Base-by-base conservation (phyloP, 257 asterid genomes). In the Paulownia fortunei region DNA sequence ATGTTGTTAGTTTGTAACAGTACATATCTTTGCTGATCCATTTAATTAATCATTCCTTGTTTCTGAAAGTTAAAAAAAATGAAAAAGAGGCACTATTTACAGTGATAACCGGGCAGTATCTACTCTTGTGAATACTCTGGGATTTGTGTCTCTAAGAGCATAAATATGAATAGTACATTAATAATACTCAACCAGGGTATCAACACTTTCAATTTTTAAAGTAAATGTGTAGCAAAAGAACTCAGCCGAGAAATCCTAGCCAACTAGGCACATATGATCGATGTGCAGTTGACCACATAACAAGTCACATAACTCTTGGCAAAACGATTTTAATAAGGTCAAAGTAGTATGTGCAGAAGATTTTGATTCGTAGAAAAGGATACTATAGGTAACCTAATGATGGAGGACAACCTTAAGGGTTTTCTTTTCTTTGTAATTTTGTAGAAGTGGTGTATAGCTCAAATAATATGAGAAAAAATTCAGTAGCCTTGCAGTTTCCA, bases 381-480 rank as follows among this genome's bases (percentile, higher is more conserved):
- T 62, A 56, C 8, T 60, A 21, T 18, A 4, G 1, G n/a, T 23
- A 27, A n/a, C 8, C 30, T 8, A 59, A 56, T 32, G 49, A 60
- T 36, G 27, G 71, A 34, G 34, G 41, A 66, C 36, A 73, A 27
- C 69, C 41, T 19, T 39, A 61, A 54, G 41, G 74, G 8, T 60
- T 16, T 27, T 24, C 64, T 56, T 52, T 26, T 63, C 42, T 66
- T 65, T 23, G 42, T 71, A 63, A 37, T 3, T 32, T 49, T 79
- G 69, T 72, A 51, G 26, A 52, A 34, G 36, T 6, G 4, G 61
- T 46, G 34, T 37, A 60, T 30, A 23, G 52, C 62, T 72, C 69
- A 63, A 72, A 37, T 61, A 49, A 49, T 61, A 30, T 32, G 36
- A 23, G 16, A 34, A 62, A 60, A 52, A 36, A 27, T n/a, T 27